These are phyloP conservation scores for Colletotrichum phormii DNA, from an alignment of 2,329 filamentous ascomycete species.

Conservation along the genomic window DNA sequence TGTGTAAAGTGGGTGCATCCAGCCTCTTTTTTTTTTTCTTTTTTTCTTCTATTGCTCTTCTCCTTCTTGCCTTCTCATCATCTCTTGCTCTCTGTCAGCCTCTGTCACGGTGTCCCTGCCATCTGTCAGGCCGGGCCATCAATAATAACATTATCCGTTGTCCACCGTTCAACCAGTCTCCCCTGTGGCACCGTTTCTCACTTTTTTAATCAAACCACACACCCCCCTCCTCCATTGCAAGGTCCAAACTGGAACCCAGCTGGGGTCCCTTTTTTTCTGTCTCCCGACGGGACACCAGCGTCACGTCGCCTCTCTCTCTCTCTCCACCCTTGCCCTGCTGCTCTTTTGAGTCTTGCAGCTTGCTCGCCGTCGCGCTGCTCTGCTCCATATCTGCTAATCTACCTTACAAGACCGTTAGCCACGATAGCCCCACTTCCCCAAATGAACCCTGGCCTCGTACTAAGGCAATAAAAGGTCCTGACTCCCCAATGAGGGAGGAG, in stretches of 20 bases:
- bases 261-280: constrained; percentile 11
- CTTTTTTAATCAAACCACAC: not conserved
- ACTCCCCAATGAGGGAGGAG: constrained; percentile 35
- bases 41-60: not conserved
- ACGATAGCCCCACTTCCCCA: constrained; percentile 36
- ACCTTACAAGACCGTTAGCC: constrained; percentile 13
- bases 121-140: not conserved
- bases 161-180: not conserved
- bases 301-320: constrained; percentile 6
- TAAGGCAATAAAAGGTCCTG: constrained; percentile 36
- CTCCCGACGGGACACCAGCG: not conserved
- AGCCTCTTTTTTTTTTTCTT: not conserved
- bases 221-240: not conserved
- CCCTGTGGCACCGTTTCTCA: not conserved
- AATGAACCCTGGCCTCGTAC: constrained; percentile 35
- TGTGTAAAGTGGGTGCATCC: not conserved
- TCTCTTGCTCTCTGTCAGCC: not conserved
- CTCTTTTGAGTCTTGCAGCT: not conserved
- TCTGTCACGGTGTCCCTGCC: not conserved
- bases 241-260: not conserved
- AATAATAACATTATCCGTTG: not conserved
- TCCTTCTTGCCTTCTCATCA: not conserved
- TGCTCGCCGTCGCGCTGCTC: not conserved
- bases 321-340: not conserved
- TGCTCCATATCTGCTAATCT: constrained; percentile 11